Evolutionary conservation across 2,329 filamentous ascomycete genomes (phyloP).

Genomic region (Aspergillus nomiae): DNA sequence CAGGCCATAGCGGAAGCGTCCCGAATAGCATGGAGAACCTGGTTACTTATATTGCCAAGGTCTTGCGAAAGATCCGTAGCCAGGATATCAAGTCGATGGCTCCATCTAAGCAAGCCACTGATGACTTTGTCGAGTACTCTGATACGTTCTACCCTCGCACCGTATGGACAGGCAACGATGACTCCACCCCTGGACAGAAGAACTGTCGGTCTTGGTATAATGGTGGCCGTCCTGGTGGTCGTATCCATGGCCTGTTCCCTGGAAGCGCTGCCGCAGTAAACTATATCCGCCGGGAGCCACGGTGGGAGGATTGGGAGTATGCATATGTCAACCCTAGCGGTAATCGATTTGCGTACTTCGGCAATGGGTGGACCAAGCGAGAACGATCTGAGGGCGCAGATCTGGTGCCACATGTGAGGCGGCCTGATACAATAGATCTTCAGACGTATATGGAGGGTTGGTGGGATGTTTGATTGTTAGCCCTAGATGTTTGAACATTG

Average conservation of each 20-base stretch:
- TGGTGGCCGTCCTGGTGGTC: slow-evolving; percentile 61
- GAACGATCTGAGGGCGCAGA: slow-evolving; percentile 61
- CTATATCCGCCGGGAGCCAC: slow-evolving; percentile 56
- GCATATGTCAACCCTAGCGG: slow-evolving; percentile 46
- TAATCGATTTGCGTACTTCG: slow-evolving; percentile 60
- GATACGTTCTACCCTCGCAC: slow-evolving; percentile 56
- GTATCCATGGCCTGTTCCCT: slow-evolving; percentile 71
- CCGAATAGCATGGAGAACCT: slow-evolving; percentile 69
- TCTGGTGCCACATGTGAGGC: slow-evolving; percentile 64
- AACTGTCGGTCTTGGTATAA: slow-evolving; percentile 75
- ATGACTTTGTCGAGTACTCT: slow-evolving; percentile 53
- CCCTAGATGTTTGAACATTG: not conserved
- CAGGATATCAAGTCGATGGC: slow-evolving; percentile 67
- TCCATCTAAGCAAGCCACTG: slow-evolving; percentile 60
- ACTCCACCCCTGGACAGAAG: slow-evolving; percentile 49
- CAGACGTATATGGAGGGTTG: slow-evolving; percentile 67
- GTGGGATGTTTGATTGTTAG: slow-evolving; percentile 52
- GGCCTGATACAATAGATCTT: slow-evolving; percentile 60
- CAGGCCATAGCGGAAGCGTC: slow-evolving; percentile 65
- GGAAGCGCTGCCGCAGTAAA: slow-evolving; percentile 66
- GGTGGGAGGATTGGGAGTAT: slow-evolving; percentile 64
- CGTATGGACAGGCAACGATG: slow-evolving; percentile 42
- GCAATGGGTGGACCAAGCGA: slow-evolving; percentile 65
- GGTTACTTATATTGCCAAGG: slow-evolving; percentile 65
- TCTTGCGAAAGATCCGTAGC: slow-evolving; percentile 66